phyloP scores from a whole-genome alignment of 192 early-diverging fungal genomes.

The Podila minutissima region DNA sequence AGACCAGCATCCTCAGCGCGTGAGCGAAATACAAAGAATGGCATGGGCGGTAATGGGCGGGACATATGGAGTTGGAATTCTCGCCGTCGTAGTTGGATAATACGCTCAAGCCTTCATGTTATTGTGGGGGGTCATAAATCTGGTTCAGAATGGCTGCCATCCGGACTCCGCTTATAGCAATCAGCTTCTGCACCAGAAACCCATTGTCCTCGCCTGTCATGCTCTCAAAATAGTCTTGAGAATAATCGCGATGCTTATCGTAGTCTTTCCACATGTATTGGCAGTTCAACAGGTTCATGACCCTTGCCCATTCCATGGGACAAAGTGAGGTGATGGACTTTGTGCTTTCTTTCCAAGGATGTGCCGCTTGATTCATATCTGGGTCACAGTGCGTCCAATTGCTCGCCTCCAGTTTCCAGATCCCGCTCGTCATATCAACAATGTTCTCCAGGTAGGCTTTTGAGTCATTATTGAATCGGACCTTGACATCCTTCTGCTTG shows the following conservation, averaged over 20 bases:
- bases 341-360: slow-evolving; percentile 21
- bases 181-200: slow-evolving; percentile 45
- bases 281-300: slow-evolving; percentile 47
- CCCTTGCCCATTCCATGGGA: slow-evolving; percentile 48
- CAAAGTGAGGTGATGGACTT: slow-evolving; percentile 25
- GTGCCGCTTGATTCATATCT: slow-evolving; percentile 11
- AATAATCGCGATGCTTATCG: slow-evolving; percentile 22
- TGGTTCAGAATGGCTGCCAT: slow-evolving; percentile 56
- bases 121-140: slow-evolving; percentile 35
- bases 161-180: slow-evolving; percentile 54
- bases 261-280: slow-evolving; percentile 50
- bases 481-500: slow-evolving; percentile 44
- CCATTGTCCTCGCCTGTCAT: slow-evolving; percentile 20
- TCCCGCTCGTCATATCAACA: slow-evolving; percentile 20
- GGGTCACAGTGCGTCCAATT: slow-evolving; percentile 43
- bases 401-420: slow-evolving; percentile 30
- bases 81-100: no score
- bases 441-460: slow-evolving; percentile 43
- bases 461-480: slow-evolving; percentile 37
- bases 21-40: no score
- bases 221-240: slow-evolving; percentile 42
- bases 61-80: no score
- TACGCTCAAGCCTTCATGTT: no score
- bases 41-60: no score
- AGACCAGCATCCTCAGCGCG: no score